Conservation (phyloP, 208 protist genomes). For the Phytomonas serpens region DNA sequence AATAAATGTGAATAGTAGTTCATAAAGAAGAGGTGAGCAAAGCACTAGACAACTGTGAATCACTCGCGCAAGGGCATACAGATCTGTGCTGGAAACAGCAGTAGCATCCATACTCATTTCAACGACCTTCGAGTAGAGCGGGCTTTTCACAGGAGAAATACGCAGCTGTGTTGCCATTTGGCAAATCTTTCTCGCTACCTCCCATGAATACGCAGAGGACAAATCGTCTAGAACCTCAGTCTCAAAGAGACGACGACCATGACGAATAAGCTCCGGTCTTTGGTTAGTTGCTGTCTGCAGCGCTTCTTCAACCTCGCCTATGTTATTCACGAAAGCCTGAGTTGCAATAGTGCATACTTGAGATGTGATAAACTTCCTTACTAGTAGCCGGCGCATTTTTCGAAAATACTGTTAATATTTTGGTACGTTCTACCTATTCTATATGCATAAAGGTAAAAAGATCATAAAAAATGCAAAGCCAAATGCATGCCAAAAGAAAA, state of each 20-base stretch:
- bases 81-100: constrained; percentile 48
- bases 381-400: constrained; percentile 19
- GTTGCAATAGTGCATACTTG: constrained; percentile 34
- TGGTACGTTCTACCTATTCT: constrained; percentile 5
- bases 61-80: constrained; percentile 56
- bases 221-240: constrained; percentile 71
- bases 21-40: constrained; percentile 56
- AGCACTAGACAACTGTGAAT: constrained; percentile 79
- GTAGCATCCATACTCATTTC: constrained; percentile 26
- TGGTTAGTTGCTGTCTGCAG: constrained; percentile 41
- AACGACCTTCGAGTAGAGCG: constrained; percentile 44
- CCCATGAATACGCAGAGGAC: constrained; percentile 34
- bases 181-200: constrained; percentile 47
- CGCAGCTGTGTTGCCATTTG: constrained; percentile 67
- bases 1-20: constrained; percentile 77
- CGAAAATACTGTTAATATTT: background rate
- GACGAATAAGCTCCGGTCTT: constrained; percentile 55
- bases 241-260: constrained; percentile 77
- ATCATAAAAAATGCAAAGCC: constrained; percentile 12
- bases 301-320: constrained; percentile 72
- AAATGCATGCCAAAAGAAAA: background rate
- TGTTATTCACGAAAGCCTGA: constrained; percentile 41
- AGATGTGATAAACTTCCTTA: constrained; percentile 9
- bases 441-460: constrained; percentile 1
- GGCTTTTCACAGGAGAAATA: constrained; percentile 54